Evolutionary conservation across 163 green algal species (phyloP).

Genomic region (Chloroidium sp.): DNA sequence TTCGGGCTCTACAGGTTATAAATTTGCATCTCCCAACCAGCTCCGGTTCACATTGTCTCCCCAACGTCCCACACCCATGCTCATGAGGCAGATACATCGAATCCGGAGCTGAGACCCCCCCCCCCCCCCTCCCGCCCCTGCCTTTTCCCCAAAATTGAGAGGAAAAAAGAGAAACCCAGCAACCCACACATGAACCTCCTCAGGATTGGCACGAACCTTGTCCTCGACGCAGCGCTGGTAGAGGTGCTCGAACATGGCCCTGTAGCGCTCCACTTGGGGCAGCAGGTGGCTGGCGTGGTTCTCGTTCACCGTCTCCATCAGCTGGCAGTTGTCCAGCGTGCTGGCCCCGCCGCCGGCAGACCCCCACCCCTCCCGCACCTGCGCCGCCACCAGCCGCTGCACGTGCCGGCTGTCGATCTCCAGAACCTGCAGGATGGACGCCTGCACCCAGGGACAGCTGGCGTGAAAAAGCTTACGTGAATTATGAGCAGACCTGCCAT

Average conservation of each 20-base stretch:
- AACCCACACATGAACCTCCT: no score
- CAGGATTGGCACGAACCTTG: slow-evolving; percentile 33
- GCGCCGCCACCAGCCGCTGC: slow-evolving; percentile 54
- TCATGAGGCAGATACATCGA: no score
- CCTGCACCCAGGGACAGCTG: slow-evolving; percentile 7
- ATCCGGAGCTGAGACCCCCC: no score
- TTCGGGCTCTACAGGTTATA: no score
- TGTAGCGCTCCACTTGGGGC: slow-evolving; percentile 34
- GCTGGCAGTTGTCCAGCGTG: slow-evolving; percentile 48
- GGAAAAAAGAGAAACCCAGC: no score
- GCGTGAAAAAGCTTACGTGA: slow-evolving; percentile 21
- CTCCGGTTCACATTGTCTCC: no score
- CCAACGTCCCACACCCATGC: no score
- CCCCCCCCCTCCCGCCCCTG: no score
- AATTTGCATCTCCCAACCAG: no score
- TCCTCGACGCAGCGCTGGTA: slow-evolving; percentile 29
- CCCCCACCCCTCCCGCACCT: slow-evolving; percentile 32
- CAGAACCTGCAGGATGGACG: slow-evolving; percentile 9
- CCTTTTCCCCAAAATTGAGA: no score
- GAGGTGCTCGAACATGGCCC: slow-evolving; percentile 34
- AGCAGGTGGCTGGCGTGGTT: slow-evolving; percentile 51
- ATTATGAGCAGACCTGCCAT: no score
- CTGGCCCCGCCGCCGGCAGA: not conserved
- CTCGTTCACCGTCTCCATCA: slow-evolving; percentile 73
- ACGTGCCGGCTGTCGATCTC: slow-evolving; percentile 24